Percentiles rank a stretch among this genome's conserved stretches.
These are phyloP conservation scores for Solanum ahanhuiri DNA, from an alignment of 257 asterid genomes.

Conservation along the genomic window DNA sequence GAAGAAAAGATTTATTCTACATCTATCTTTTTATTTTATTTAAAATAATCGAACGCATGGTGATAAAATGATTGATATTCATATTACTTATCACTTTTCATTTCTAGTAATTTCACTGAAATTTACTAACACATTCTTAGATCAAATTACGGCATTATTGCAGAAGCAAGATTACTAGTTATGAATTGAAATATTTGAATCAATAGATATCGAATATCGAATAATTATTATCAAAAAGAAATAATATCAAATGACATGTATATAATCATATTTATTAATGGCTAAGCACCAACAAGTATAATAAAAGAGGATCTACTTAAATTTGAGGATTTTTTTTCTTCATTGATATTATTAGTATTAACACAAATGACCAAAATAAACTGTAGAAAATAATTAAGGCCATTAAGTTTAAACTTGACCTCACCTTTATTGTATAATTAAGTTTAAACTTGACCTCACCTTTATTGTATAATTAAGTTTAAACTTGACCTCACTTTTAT, in stretches of 20 bases:
- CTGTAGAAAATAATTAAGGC: neutral
- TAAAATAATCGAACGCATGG: too few relatives aligned
- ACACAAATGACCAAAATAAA: neutral
- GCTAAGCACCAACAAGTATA: neutral
- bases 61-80: too few relatives aligned
- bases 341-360: neutral
- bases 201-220: neutral
- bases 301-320: neutral
- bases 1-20: too few relatives aligned
- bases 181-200: neutral
- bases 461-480: neutral
- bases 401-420: neutral
- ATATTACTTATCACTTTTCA: too few relatives aligned
- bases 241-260: too few relatives aligned
- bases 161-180: too few relatives aligned
- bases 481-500: neutral
- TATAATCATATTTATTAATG: neutral
- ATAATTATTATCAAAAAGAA: neutral
- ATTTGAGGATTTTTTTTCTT: neutral
- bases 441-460: neutral
- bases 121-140: too few relatives aligned
- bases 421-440: neutral
- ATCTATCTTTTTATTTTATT: too few relatives aligned
- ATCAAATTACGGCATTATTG: too few relatives aligned
- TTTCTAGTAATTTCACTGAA: too few relatives aligned